These are phyloP conservation scores for Terfezia claveryi DNA, from an alignment of 495 filamentous ascomycete species.

Conservation along the genomic window DNA sequence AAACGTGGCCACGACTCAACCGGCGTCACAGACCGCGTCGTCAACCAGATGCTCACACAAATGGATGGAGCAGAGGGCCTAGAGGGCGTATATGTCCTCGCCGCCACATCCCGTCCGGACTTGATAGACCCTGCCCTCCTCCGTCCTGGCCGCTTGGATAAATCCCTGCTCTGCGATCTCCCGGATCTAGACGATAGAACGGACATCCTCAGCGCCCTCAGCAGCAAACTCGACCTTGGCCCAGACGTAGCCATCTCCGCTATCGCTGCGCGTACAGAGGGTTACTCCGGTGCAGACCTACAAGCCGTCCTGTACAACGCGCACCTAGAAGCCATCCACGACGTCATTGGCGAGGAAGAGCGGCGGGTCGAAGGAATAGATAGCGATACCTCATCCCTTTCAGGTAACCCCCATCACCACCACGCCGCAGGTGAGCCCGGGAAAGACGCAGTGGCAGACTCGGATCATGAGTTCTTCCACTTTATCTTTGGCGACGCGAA, in stretches of 20 bases:
- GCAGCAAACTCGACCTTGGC: slow-evolving; percentile 47
- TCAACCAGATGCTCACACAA: slow-evolving; percentile 92
- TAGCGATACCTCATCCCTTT: neutral
- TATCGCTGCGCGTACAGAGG: slow-evolving; percentile 53
- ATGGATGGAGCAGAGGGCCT: slow-evolving; percentile 97
- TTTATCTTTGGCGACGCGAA: neutral
- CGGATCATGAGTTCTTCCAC: neutral
- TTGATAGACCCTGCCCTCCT: slow-evolving; percentile 84
- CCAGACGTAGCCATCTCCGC: slow-evolving; percentile 32
- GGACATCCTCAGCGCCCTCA: slow-evolving; percentile 65
- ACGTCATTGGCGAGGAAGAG: slow-evolving; percentile 47
- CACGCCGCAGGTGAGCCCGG: neutral
- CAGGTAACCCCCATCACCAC: neutral
- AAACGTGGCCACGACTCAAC: slow-evolving; percentile 94
- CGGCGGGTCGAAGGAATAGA: neutral
- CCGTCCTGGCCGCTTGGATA: slow-evolving; percentile 75
- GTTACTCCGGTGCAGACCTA: slow-evolving; percentile 86
- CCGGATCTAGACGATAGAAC: slow-evolving; percentile 53
- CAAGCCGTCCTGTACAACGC: slow-evolving; percentile 92
- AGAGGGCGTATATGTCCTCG: slow-evolving; percentile 84
- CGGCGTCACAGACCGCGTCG: slow-evolving; percentile 91
- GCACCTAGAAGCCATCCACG: slow-evolving; percentile 89
- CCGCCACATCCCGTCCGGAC: slow-evolving; percentile 77
- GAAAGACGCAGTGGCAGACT: neutral
- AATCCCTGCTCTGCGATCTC: slow-evolving; percentile 73